A percentile compares a stretch with the other conserved stretches of the same genome.
These are phyloP conservation scores for Teratosphaeria pseudoeucalypti DNA, from an alignment of 2,329 filamentous ascomycete genomes.

Conservation along the genomic window DNA sequence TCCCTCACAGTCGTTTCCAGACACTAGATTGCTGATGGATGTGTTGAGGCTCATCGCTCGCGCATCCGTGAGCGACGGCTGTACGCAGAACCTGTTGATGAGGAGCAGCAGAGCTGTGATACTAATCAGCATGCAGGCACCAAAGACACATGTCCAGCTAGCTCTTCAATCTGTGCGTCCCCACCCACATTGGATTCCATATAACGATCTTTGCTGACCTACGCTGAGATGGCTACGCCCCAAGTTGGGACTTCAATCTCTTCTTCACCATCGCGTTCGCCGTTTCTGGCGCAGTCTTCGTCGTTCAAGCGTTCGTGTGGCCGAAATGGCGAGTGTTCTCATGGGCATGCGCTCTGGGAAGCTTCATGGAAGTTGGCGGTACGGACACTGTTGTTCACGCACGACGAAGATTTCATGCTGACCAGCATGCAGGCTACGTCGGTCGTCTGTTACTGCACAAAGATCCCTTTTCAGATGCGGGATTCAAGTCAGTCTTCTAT, in stretches of 20 bases:
- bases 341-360: background rate
- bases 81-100: background rate
- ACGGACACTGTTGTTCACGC: background rate
- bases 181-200: background rate
- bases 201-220: background rate
- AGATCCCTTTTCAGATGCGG: slow-evolving; percentile 39
- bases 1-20: background rate
- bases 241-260: slow-evolving; percentile 1
- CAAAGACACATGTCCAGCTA: slow-evolving; percentile 1
- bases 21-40: background rate
- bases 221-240: slow-evolving; percentile 1
- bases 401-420: background rate
- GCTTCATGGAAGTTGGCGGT: slow-evolving; percentile 1
- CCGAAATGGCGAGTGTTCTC: background rate
- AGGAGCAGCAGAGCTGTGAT: background rate
- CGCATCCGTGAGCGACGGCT: background rate
- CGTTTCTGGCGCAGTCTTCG: background rate
- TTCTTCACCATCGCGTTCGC: background rate
- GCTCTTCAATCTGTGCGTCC: background rate
- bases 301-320: background rate
- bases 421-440: slow-evolving; percentile 36
- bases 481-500: slow-evolving; percentile 30
- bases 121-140: background rate
- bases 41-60: background rate
- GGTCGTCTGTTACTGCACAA: slow-evolving; percentile 44